Base-by-base conservation (phyloP, 768 basidiomycete genomes). In the Roridomyces roridus region DNA sequence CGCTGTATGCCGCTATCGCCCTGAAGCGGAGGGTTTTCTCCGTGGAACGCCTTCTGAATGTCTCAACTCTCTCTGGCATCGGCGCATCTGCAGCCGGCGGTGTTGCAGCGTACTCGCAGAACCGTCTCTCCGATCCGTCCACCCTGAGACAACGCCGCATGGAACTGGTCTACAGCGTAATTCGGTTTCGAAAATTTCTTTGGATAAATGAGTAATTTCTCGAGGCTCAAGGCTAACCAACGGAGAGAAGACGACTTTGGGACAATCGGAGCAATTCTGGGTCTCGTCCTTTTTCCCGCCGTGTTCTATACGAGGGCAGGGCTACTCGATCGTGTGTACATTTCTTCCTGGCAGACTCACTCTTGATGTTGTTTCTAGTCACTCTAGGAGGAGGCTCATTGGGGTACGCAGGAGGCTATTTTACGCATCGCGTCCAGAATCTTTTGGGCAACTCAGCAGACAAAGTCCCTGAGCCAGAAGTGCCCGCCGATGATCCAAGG, bases 361-460 rank as follows among this genome's bases (percentile, higher is more conserved):
- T 24, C 34, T 34, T 9, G 10, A 11, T 14, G 17, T 25, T 9
- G 9, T 25, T 39, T 31, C 3, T 55, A 92, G 89, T 91, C 52
- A 78, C 90, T 14, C 72, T 91, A 10, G 90, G 90, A 28, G 90
- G 90, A 11, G 85, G 86, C 28, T 86, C 87, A 18, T 64, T 91
- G 6, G 90, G 90, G 9, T 82, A 84, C 53, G 81, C 79, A 5
- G 68, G 82, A 6, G 90, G 90, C 18, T 68, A 87, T 34, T 54
- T 87, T 21, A 73, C 80, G 14, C 88, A 91, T 67, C 79, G 85
- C 53, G 72, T 72, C 24, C 77, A 84, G 55, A 77, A 74, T 11
- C 42, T 84, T n/a, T 74, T 81, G 26, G 87, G 86, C 21, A 82
- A 89, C 61, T 70, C 74, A 23, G 61, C 61, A 11, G 57, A 53